phyloP scores from a whole-genome alignment of 148 eudicot genomes.

The Tetragonia tetragonoides region DNA sequence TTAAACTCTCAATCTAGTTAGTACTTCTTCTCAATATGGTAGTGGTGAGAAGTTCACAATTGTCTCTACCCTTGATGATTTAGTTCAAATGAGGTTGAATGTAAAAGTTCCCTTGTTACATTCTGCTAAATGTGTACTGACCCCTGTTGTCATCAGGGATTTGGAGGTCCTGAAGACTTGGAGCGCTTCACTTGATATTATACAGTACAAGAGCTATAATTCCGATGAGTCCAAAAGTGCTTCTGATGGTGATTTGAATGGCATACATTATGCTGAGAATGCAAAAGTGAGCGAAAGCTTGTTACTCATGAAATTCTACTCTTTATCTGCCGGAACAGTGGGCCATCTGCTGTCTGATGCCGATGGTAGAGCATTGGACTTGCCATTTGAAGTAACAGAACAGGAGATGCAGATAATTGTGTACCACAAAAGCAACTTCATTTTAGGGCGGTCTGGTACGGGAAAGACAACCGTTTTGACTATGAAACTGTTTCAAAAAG shows the following conservation, averaged over 20 bases:
- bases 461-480: slow-evolving; percentile 82
- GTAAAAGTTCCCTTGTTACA: no score
- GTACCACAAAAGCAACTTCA: slow-evolving; percentile 52
- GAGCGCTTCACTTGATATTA: slow-evolving; percentile 42
- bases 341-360: slow-evolving; percentile 54
- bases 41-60: neutral
- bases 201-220: slow-evolving; percentile 32
- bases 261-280: slow-evolving; percentile 53
- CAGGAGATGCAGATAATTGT: slow-evolving; percentile 49
- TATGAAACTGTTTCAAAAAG: slow-evolving; percentile 63
- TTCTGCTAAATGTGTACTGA: no score
- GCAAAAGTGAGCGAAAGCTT: slow-evolving; percentile 76
- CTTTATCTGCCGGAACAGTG: slow-evolving; percentile 50
- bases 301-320: slow-evolving; percentile 69
- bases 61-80: no score
- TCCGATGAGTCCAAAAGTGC: slow-evolving; percentile 20
- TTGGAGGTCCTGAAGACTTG: slow-evolving; percentile 63
- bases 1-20: neutral
- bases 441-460: slow-evolving; percentile 79
- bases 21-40: neutral
- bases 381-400: slow-evolving; percentile 74
- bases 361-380: slow-evolving; percentile 49
- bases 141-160: slow-evolving; percentile 29
- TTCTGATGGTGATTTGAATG: slow-evolving; percentile 24
- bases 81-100: no score